Percentiles rank a stretch among this genome's conserved stretches.
Conservation (phyloP, 1,284 basidiomycete species). For the Trametes hirsuta region DNA sequence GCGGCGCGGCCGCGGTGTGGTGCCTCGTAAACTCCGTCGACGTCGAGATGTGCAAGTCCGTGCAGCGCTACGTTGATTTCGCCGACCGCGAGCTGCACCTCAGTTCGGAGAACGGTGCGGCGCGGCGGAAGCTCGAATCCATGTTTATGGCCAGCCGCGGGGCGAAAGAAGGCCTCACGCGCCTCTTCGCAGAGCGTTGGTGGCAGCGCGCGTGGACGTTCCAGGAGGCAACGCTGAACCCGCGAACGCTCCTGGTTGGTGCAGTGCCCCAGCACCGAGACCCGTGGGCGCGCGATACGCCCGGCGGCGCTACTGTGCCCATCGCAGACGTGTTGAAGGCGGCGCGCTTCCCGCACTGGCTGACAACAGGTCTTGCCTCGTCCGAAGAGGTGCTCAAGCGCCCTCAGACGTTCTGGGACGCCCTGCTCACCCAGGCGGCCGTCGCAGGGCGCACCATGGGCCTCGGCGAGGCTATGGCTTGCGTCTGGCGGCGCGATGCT, state of each 20-base stretch:
- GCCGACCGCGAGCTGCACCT: not conserved
- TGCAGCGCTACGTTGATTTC: not conserved
- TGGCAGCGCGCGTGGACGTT: constrained; percentile 3
- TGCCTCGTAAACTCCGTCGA: not conserved
- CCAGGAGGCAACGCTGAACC: not conserved
- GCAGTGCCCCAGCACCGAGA: no score
- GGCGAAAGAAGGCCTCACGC: not conserved
- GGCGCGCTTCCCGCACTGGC: not conserved
- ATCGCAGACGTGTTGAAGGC: not conserved
- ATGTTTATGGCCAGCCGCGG: no score
- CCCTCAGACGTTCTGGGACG: not conserved
- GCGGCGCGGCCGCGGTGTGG: not conserved
- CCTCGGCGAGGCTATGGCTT: not conserved
- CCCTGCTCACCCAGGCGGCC: not conserved
- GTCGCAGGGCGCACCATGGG: not conserved
- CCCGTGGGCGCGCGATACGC: no score
- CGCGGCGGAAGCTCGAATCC: no score
- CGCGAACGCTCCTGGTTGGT: not conserved
- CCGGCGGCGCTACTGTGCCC: not conserved
- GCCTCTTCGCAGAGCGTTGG: not conserved
- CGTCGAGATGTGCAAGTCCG: not conserved
- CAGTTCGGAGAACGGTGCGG: no score
- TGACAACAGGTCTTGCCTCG: not conserved
- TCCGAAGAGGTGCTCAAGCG: not conserved
- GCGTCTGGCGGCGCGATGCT: not conserved